Conservation (phyloP, 371 early-diverging fungal species). For the Phascolomyces articulosus region DNA sequence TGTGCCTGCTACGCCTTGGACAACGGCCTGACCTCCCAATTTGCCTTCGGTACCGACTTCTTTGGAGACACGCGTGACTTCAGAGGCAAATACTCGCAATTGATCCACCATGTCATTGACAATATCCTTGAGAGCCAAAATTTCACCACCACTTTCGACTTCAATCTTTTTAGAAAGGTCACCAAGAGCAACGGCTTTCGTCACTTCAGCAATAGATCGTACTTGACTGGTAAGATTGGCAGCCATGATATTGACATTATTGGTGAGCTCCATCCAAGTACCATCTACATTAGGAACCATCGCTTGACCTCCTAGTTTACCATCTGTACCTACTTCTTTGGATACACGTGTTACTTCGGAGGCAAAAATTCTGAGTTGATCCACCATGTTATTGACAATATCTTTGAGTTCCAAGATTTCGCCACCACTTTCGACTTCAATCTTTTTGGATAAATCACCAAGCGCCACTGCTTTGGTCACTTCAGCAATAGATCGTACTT, state of each 20-base stretch:
- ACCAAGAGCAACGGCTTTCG: conserved; percentile 35
- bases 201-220: conserved; percentile 27
- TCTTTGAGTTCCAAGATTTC: conserved; percentile 39
- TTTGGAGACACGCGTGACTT: conserved; percentile 67
- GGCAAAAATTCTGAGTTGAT: conserved; percentile 29
- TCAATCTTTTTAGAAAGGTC: conserved; percentile 42
- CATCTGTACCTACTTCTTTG: conserved; percentile 36
- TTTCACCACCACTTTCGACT: conserved; percentile 40
- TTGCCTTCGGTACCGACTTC: conserved; percentile 66
- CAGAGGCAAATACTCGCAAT: conserved; percentile 58
- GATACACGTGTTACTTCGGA: conserved; percentile 50
- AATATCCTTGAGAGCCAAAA: conserved; percentile 39
- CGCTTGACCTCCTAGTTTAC: conserved; percentile 47
- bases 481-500: conserved; percentile 50
- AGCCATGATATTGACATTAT: conserved; percentile 34
- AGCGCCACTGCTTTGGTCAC: conserved; percentile 38
- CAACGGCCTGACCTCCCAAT: conserved; percentile 40
- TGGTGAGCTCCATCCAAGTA: conserved; percentile 53
- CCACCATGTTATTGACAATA: conserved; percentile 32
- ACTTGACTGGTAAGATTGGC: conserved; percentile 29
- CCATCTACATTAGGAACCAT: conserved; percentile 53
- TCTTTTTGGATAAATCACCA: conserved; percentile 39
- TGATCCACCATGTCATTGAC: conserved; percentile 58
- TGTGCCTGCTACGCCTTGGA: conserved; percentile 37
- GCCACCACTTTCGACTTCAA: conserved; percentile 33